Evolutionary conservation across 2,329 filamentous ascomycete species (phyloP), one percentile per base, ranked within the genome.

Genomic region (Phialemonium atrogriseum): DNA sequence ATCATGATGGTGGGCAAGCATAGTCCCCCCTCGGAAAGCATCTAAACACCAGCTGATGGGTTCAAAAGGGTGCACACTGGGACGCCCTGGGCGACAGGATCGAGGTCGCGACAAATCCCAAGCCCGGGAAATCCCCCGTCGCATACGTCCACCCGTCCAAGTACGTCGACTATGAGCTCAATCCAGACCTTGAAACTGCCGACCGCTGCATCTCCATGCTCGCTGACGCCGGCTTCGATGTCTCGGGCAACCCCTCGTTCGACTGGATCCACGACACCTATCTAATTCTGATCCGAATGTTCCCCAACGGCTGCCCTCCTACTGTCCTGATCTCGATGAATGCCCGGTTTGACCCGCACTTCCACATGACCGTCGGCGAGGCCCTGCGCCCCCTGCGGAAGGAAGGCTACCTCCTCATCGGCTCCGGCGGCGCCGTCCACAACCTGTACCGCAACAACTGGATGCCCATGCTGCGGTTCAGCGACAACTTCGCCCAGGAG

Each of bases 261-360:
- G 72, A 82, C 46, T 83, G 77, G 78, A 82, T 83, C 48, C 77
- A 84, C 58, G 79, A 84, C 51, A 80, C 74, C 0, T 83, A 75
- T 46, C 64, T 83, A 4, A 70, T 83, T 35, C 58, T 82, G 7
- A 78, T 82, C 47, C 64, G 76, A 33, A 83, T 84, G 77, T 83
- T 83, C 41, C 78, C 77, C 0, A 41, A 47, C 2, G 61, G 58
- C n/a, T 80, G 73, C 44, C 79, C 79, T 2, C 79, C 78, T 0
- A 80, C 77, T 0, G 79, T 74, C 3, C 61, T 80, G 24, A 38
- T 62, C 35, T 54, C 48, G 27, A 52, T 51, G 47, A 61, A 62
- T 49, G 46, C 46, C 16, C 43, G 41, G 22, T 62, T 51, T 49
- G 58, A 62, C 42, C 58, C 59, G 17, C 56, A 62, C 49, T 52